Evolutionary conservation across 73 alveolate genomes (phyloP), one percentile per base, ranked within the genome.

Genomic region (Diophrys sp.): DNA sequence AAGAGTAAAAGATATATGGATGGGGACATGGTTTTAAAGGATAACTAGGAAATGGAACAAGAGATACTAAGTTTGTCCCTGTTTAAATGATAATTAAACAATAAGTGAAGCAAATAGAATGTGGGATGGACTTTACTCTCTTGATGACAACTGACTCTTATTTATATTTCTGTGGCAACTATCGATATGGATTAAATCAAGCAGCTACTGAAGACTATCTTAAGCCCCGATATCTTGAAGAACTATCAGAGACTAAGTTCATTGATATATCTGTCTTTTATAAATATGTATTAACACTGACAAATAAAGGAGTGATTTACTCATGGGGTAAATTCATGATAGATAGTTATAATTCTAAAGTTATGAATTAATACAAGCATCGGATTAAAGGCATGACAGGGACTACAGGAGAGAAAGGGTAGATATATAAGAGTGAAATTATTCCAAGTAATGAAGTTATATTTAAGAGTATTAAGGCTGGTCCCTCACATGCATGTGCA

Each of bases 401-500:
- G n/a, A n/a, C n/a, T n/a, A n/a, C n/a, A n/a, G n/a, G n/a, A 11
- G 56, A 79, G n/a, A 70, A 70, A 70, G 73, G 33, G 14, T 2
- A 14, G 14, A 68, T 28, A 2, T 8, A 31, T 29, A 18, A 23
- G 28, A 29, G 11, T 8, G 31, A 57, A 56, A 14, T 25, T 5
- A 27, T 57, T 2, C 54, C 31, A 31, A 14, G 57, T 68, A 75
- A 31, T 71, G 54, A 70, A 83, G 85, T 73, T 80, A 84, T 72
- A 79, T 88, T 69, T 89, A 91, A 73, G 92, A 84, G 78, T 84
- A 87, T 32, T 88, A 87, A 86, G 87, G 74, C 57, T 1, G 97
- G 97, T n/a, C 90, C 89, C 54, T 83, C 84, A 69, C 97, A 91
- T 75, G 83, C 97, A 79, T 82, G 88, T 89, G 95, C 95, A 0